Evolutionary conservation across 2,329 filamentous ascomycete species (phyloP).

Genomic region (Trichoderma sp.): DNA sequence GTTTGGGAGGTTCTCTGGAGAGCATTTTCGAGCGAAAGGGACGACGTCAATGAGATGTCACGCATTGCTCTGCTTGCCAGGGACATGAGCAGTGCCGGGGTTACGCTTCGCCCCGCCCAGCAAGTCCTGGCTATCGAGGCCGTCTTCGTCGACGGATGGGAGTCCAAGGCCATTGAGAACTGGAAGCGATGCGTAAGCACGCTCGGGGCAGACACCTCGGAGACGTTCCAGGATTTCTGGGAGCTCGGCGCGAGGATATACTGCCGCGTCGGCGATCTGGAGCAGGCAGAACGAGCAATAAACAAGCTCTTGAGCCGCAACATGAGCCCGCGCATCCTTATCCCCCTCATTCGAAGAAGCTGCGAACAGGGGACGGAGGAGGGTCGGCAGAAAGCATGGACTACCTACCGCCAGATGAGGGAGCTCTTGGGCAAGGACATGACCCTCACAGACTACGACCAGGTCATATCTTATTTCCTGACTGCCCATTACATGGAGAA

Average conservation of each 20-base stretch:
- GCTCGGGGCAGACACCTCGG: constrained; percentile 51
- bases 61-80: constrained; percentile 64
- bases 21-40: constrained; percentile 56
- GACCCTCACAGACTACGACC: constrained; percentile 75
- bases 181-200: constrained; percentile 62
- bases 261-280: constrained; percentile 58
- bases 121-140: constrained; percentile 70
- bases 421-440: constrained; percentile 61
- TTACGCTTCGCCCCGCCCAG: constrained; percentile 58
- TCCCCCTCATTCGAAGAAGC: constrained; percentile 71
- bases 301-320: constrained; percentile 55
- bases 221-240: constrained; percentile 59
- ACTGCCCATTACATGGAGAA: constrained; percentile 64
- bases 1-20: constrained; percentile 70
- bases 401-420: constrained; percentile 66
- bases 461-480: constrained; percentile 71
- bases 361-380: constrained; percentile 54
- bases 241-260: constrained; percentile 68
- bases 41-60: constrained; percentile 58
- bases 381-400: constrained; percentile 62
- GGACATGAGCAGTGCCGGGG: constrained; percentile 65
- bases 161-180: constrained; percentile 60
- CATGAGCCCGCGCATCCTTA: constrained; percentile 58
- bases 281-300: constrained; percentile 60
- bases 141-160: constrained; percentile 64